A percentile compares a stretch with the other conserved stretches of the same genome.
phyloP scores from a whole-genome alignment of 805 yeast species.

The Jamesozyma jinghongensis region DNA sequence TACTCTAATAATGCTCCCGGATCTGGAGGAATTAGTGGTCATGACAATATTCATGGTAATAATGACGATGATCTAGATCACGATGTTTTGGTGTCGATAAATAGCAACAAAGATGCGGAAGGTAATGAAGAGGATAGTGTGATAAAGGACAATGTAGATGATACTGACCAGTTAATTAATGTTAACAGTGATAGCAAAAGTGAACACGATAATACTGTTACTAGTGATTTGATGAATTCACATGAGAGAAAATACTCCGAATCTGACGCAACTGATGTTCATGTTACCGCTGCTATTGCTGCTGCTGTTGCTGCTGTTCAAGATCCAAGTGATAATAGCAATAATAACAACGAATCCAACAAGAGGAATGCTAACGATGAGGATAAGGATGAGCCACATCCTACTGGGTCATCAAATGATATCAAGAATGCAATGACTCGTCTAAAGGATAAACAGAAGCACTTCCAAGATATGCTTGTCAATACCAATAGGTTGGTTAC shows the following conservation, averaged over 20 bases:
- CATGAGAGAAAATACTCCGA: constrained; percentile 9
- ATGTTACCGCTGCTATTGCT: constrained; percentile 29
- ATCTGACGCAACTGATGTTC: constrained; percentile 18
- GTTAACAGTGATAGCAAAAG: constrained; percentile 1
- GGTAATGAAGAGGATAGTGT: neutral
- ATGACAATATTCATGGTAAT: neutral
- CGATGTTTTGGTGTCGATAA: neutral
- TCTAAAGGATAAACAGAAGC: neutral
- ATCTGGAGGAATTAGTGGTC: neutral
- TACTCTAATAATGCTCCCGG: constrained; percentile 13
- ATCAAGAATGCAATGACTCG: neutral
- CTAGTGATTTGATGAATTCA: constrained; percentile 3
- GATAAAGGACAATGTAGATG: neutral
- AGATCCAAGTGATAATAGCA: constrained; percentile 7
- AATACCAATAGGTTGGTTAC: no score
- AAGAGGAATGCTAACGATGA: neutral
- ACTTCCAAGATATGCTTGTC: constrained; percentile 1
- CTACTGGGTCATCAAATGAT: neutral
- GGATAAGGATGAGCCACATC: neutral
- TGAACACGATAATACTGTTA: constrained; percentile 1
- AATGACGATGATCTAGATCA: neutral
- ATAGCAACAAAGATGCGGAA: neutral
- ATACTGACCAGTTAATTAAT: neutral
- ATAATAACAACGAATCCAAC: neutral
- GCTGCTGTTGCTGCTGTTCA: constrained; percentile 31